Percentiles rank a stretch among this genome's conserved stretches.
These are phyloP conservation scores for Chlorella sp. DNA, from an alignment of 139 green algal species.

Conservation along the genomic window DNA sequence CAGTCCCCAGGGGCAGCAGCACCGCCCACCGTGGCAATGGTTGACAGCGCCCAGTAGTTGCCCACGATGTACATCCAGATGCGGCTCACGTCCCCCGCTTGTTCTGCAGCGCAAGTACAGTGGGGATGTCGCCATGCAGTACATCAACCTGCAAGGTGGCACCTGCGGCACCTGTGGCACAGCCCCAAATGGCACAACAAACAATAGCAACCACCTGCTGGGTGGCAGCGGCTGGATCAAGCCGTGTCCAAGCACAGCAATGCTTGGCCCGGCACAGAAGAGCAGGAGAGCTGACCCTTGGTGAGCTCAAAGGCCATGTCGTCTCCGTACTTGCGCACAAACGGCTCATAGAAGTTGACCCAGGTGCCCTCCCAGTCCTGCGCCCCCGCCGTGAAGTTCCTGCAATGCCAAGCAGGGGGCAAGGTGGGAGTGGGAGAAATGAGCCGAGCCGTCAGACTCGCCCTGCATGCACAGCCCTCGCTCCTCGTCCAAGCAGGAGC, in stretches of 20 bases:
- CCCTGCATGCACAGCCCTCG: too few species aligned
- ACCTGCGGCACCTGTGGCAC: too few species aligned
- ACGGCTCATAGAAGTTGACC: constrained; percentile 43
- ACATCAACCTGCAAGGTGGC: neutral
- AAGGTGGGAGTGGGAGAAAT: too few species aligned
- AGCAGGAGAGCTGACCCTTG: too few species aligned
- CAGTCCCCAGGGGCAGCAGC: too few species aligned
- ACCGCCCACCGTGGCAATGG: constrained; percentile 31
- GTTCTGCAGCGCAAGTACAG: neutral
- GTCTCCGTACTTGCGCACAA: constrained; percentile 22
- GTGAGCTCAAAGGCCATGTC: neutral
- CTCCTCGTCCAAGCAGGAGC: too few species aligned
- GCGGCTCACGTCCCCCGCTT: neutral
- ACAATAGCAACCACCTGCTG: too few species aligned
- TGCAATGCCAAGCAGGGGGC: neutral
- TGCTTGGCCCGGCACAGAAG: too few species aligned
- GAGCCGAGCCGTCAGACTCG: too few species aligned
- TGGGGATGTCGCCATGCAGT: neutral
- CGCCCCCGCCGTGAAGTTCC: constrained; percentile 43
- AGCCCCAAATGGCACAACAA: too few species aligned
- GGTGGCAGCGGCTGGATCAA: too few species aligned
- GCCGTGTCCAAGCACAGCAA: too few species aligned
- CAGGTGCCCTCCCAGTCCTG: constrained; percentile 36
- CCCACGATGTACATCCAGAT: constrained; percentile 46
- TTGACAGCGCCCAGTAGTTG: constrained; percentile 57